phyloP scores from a whole-genome alignment of 805 yeast genomes.

The Candida silvatica region DNA sequence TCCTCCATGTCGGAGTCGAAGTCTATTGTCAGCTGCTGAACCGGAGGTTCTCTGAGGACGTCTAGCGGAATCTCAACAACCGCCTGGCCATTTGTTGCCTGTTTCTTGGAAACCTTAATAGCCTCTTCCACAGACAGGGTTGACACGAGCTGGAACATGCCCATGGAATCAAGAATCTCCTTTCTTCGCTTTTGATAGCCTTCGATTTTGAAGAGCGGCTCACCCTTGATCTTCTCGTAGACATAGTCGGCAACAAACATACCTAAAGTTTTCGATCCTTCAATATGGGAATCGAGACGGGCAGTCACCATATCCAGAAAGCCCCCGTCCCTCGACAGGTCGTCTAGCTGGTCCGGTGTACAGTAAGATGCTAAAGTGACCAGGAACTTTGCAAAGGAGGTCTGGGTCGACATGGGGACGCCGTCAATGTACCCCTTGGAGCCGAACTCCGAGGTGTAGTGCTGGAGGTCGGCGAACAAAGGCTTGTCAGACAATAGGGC shows the following conservation, averaged over 20 bases:
- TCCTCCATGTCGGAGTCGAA: conserved; percentile 29
- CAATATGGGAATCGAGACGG: conserved; percentile 42
- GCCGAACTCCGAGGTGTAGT: conserved; percentile 11
- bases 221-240: conserved; percentile 23
- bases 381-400: conserved; percentile 37
- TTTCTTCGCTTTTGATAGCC: conserved; percentile 14
- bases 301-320: conserved; percentile 47
- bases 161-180: conserved; percentile 5
- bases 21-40: conserved; percentile 4
- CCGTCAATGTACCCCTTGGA: conserved; percentile 15
- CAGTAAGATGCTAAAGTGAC: conserved; percentile 26
- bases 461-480: neutral
- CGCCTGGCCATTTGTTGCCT: neutral
- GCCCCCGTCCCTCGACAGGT: conserved; percentile 25
- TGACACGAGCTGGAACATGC: neutral
- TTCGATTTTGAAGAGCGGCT: conserved; percentile 22
- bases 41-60: too few species aligned
- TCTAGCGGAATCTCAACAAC: neutral
- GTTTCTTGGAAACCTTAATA: neutral
- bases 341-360: conserved; percentile 14
- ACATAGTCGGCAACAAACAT: conserved; percentile 49
- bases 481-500: too few species aligned
- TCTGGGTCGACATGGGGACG: conserved; percentile 36
- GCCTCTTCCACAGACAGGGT: neutral
- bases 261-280: conserved; percentile 40